phyloP scores from a whole-genome alignment of 805 yeast species.

The Saturnispora sanitii region DNA sequence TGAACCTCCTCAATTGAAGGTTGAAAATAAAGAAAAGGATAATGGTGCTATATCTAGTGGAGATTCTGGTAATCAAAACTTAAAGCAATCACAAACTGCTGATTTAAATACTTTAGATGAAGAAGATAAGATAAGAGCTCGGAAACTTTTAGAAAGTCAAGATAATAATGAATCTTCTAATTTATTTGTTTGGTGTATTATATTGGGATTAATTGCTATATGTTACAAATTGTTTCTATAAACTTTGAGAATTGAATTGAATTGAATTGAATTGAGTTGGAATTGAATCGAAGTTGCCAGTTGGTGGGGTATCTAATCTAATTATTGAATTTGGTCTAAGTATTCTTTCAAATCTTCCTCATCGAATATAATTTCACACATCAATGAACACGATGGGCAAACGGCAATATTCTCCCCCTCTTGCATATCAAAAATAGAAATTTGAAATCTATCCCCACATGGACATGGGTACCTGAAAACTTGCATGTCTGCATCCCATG shows the following conservation, averaged over 20 bases:
- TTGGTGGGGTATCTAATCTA: background rate
- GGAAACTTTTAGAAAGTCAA: background rate
- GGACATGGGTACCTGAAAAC: constrained; percentile 94
- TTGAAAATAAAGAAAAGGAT: constrained; percentile 11
- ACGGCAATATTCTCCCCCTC: constrained; percentile 94
- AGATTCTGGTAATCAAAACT: background rate
- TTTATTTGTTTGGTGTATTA: constrained; percentile 2
- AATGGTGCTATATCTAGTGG: background rate
- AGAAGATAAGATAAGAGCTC: constrained; percentile 57
- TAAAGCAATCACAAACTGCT: too few relatives aligned
- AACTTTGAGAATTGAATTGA: too few relatives aligned
- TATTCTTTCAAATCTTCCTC: constrained; percentile 44
- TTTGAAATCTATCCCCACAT: constrained; percentile 92
- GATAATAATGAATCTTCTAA: background rate
- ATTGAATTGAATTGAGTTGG: too few relatives aligned
- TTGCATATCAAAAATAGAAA: constrained; percentile 68
- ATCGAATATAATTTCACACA: constrained; percentile 88
- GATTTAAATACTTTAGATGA: constrained; percentile 36
- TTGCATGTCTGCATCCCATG: constrained; percentile 74
- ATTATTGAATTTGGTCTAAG: constrained; percentile 21
- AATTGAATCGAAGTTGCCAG: too few relatives aligned
- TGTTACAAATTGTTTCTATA: constrained; percentile 1
- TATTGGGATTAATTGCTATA: constrained; percentile 4
- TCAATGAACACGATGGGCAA: constrained; percentile 91
- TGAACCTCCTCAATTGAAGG: constrained; percentile 21